A percentile compares a stretch with the other conserved stretches of the same genome.
Evolutionary conservation across 177 flowering plant genomes (phyloP).

Genomic region (Tripterygium wilfordii): DNA sequence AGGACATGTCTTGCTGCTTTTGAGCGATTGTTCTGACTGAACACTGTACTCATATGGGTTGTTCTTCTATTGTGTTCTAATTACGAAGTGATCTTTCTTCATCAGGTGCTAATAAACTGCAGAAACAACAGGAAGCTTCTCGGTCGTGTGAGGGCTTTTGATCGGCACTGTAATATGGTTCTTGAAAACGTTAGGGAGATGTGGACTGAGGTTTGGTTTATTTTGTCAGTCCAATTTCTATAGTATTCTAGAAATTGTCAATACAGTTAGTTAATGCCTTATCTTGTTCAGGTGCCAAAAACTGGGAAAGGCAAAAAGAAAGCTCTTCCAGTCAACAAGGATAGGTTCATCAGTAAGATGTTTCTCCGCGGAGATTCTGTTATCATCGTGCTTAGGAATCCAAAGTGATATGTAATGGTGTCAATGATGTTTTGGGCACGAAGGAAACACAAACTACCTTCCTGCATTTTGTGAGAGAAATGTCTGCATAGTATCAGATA

Average conservation of each 20-base stretch:
- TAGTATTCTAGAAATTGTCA: too few species aligned
- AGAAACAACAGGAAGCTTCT: constrained; percentile 86
- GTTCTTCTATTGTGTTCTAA: too few species aligned
- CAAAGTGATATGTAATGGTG: constrained; percentile 46
- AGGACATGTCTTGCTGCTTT: too few species aligned
- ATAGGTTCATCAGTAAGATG: constrained; percentile 94
- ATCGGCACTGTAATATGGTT: constrained; percentile 96
- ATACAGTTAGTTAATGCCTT: background rate
- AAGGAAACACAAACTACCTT: too few species aligned
- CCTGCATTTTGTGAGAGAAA: too few species aligned
- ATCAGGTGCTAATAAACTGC: constrained; percentile 84
- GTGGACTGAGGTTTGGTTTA: constrained; percentile 85
- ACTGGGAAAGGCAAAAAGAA: constrained; percentile 98
- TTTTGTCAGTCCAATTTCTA: too few species aligned
- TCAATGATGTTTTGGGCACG: background rate
- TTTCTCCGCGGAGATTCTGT: constrained; percentile 94
- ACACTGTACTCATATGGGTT: too few species aligned
- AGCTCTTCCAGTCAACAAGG: constrained; percentile 85
- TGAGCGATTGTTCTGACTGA: too few species aligned
- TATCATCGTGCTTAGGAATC: constrained; percentile 89
- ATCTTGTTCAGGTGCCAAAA: constrained; percentile 59
- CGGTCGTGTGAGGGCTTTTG: constrained; percentile 92
- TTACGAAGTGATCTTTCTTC: background rate
- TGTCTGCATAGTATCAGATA: too few species aligned
- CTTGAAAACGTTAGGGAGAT: constrained; percentile 92